Percentiles rank a stretch among this genome's conserved stretches.
Evolutionary conservation across 2,329 filamentous ascomycete species (phyloP).

Genomic region (Claviceps cyperi): DNA sequence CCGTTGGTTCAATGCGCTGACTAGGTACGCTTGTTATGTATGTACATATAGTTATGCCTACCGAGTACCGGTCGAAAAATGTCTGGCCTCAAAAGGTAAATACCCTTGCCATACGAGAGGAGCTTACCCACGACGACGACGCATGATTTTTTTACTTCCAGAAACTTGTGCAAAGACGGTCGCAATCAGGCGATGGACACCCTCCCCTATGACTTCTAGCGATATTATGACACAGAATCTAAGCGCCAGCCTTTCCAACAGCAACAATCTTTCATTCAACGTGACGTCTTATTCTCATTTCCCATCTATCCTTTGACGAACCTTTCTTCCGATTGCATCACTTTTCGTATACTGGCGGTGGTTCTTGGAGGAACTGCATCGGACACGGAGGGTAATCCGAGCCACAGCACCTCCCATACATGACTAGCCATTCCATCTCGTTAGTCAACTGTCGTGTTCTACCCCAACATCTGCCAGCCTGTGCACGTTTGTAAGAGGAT

Average conservation of each 20-base stretch:
- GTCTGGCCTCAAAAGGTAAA: too few species aligned
- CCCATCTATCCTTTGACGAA: neutral
- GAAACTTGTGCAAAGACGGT: neutral
- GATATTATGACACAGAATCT: too few species aligned
- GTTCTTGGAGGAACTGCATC: conserved; percentile 23
- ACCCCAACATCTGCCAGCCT: neutral
- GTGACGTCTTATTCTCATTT: neutral
- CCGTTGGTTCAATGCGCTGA: too few species aligned
- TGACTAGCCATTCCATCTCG: conserved; percentile 13
- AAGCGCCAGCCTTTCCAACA: too few species aligned
- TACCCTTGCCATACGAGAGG: neutral
- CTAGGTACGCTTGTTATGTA: too few species aligned
- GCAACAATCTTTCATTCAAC: neutral
- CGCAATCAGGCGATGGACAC: neutral
- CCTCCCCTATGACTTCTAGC: too few species aligned
- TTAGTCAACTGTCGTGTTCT: neutral
- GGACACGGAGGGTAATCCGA: conserved; percentile 21
- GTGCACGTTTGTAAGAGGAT: neutral
- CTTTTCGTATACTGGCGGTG: conserved; percentile 21
- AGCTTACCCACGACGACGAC: neutral
- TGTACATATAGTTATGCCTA: too few species aligned
- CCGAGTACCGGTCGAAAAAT: too few species aligned
- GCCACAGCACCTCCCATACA: conserved; percentile 18
- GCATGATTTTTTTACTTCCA: neutral
- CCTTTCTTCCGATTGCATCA: neutral